Base-by-base conservation (phyloP, 2,329 filamentous ascomycete genomes). In the Lecanicillium sp. region DNA sequence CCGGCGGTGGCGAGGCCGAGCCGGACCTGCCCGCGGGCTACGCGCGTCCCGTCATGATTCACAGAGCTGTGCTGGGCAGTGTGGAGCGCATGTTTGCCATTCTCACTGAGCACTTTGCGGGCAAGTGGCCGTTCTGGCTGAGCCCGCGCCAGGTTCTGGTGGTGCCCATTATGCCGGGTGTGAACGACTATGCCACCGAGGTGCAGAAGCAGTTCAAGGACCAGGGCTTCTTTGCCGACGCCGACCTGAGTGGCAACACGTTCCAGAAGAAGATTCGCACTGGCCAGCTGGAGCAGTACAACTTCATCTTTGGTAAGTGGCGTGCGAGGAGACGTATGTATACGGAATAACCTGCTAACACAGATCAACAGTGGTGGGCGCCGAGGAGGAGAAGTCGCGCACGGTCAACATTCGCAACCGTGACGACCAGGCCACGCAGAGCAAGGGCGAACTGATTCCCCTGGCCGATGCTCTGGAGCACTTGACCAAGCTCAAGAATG, bases 51-150 rank as follows among this genome's bases (percentile, higher is more conserved):
- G 86, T 92, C 58, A 89, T 92, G 77, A 85, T 92, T 44, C 86
- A 92, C 62, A 81, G 86, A 50, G 86, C 86, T 46, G 85, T 92
- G 48, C 73, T 79, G 52, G 82, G 84, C 58, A 73, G 82, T 60
- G 74, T 88, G 58, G 71, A 76, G 60, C 65, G 71, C 41, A 75
- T 77, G 63, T 72, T 85, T 54, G 86, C 78, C 48, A 87, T 90
- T 48, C 70, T 90, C 44, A 85, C 77, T 33, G 86, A 92, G 69
- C 86, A 90, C 62, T 90, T 87, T 57, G 85, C 74, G 39, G 86
- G 86, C 51, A 88, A 88, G 66, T 92, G 86, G 86, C 86, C 86
- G 2, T 87, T 90, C 72, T 92, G 86, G 86, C 67, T 92, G 45
- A 86, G 80, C 50, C 86, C 85, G n/a, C 76, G 86, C 37, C 86